Evolutionary conservation across 345 rosid species (phyloP).

Genomic region (Syzygium grande): DNA sequence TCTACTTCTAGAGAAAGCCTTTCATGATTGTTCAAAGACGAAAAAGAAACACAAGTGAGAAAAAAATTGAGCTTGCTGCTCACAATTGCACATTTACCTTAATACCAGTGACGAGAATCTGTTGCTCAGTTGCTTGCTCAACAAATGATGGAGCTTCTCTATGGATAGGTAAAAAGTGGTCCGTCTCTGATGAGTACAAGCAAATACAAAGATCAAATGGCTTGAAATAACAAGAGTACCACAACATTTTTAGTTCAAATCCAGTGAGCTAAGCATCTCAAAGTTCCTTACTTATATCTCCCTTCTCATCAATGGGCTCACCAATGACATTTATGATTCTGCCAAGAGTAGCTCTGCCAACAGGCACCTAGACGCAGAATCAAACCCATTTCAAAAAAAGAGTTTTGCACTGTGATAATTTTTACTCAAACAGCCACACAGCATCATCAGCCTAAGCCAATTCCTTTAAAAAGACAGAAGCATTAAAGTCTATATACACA

Average conservation of each 20-base stretch:
- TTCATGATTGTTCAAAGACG: not conserved
- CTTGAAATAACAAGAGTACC: not conserved
- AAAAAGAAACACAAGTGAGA: not conserved
- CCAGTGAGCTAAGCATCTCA: not conserved
- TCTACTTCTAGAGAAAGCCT: not conserved
- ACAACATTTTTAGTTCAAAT: not conserved
- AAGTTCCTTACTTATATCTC: constrained; percentile 61
- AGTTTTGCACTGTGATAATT: not conserved
- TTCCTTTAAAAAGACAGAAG: not conserved
- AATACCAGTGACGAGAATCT: constrained; percentile 94
- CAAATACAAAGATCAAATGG: not conserved
- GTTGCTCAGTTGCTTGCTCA: constrained; percentile 91
- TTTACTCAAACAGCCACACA: not conserved
- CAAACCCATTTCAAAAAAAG: not conserved
- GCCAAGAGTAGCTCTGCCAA: constrained; percentile 96
- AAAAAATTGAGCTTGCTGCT: not conserved
- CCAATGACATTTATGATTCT: constrained; percentile 97
- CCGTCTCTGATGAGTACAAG: constrained; percentile 48
- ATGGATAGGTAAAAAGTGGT: constrained; percentile 83
- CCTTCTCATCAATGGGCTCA: constrained; percentile 88
- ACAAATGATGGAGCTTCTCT: constrained; percentile 95
- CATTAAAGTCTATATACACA: not conserved
- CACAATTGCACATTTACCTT: constrained; percentile 35
- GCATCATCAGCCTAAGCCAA: not conserved
- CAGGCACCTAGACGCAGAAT: constrained; percentile 58